phyloP scores from a whole-genome alignment of 805 yeast species.

The Saccharomycopsis selenospora region DNA sequence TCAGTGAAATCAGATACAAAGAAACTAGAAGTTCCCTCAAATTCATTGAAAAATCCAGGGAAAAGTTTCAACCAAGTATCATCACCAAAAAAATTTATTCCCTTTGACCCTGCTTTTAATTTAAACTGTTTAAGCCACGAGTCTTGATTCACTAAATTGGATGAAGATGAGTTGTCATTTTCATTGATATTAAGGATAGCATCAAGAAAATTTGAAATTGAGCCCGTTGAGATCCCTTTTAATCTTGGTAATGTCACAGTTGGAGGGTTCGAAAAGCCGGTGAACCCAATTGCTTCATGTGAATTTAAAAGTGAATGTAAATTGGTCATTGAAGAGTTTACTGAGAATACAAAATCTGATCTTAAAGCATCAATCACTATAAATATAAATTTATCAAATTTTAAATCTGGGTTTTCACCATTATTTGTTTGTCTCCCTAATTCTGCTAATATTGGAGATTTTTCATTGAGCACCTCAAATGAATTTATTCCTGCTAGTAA shows the following conservation, averaged over 20 bases:
- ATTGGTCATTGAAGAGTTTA: conserved; percentile 55
- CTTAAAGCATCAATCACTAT: conserved; percentile 93
- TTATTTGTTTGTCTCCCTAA: conserved; percentile 11
- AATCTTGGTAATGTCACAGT: conserved; percentile 93
- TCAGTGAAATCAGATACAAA: conserved; percentile 93
- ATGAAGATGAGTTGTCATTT: conserved; percentile 64
- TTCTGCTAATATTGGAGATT: conserved; percentile 17
- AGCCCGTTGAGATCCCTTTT: conserved; percentile 90
- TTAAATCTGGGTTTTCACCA: conserved; percentile 28
- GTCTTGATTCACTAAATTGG: conserved; percentile 63
- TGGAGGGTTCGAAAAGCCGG: conserved; percentile 91
- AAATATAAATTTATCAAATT: conserved; percentile 62
- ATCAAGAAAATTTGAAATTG: conserved; percentile 89
- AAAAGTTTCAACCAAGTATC: conserved; percentile 95
- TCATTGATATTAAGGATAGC: conserved; percentile 93
- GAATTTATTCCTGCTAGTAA: conserved; percentile 55
- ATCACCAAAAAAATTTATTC: conserved; percentile 85
- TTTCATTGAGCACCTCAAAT: conserved; percentile 25
- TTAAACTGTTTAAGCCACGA: conserved; percentile 77
- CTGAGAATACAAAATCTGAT: conserved; percentile 73
- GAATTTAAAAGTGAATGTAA: conserved; percentile 56
- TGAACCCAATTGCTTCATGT: conserved; percentile 78
- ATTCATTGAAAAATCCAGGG: conserved; percentile 36
- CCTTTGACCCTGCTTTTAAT: conserved; percentile 8
- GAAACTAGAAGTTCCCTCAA: conserved; percentile 88